phyloP scores from a whole-genome alignment of 176 grass and related monocot species.

The Secale cereale region DNA sequence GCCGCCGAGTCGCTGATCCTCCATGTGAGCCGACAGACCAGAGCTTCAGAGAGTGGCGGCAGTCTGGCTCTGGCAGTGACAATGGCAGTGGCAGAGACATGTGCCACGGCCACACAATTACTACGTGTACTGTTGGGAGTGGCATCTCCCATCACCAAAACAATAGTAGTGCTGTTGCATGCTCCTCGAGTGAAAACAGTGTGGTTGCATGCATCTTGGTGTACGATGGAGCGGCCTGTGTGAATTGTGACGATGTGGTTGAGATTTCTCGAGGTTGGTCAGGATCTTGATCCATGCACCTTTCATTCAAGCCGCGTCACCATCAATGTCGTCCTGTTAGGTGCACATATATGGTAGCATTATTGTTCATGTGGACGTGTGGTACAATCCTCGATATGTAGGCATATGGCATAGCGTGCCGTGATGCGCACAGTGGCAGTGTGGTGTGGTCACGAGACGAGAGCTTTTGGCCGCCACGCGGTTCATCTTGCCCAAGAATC shows the following conservation, averaged over 20 bases:
- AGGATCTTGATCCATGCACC: slow-evolving; percentile 2
- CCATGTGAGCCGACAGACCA: neutral
- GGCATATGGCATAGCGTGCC: neutral
- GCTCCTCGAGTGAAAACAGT: neutral
- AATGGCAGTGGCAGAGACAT: neutral
- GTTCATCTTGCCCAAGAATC: neutral
- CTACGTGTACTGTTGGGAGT: neutral
- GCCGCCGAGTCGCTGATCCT: too few species aligned
- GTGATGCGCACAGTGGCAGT: neutral
- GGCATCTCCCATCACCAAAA: neutral
- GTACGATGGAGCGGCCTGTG: neutral
- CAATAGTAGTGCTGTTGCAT: neutral
- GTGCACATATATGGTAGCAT: neutral
- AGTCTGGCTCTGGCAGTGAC: neutral
- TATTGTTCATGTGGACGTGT: neutral
- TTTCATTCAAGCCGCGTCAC: neutral
- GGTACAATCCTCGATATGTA: neutral
- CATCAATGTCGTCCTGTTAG: slow-evolving; percentile 22
- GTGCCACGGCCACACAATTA: neutral
- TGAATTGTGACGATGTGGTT: neutral
- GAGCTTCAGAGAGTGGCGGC: neutral
- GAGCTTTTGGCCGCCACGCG: neutral
- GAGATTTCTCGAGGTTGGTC: neutral
- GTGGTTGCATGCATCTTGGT: neutral
- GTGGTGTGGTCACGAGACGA: neutral